phyloP scores from a whole-genome alignment of 1,139 yeast genomes.

The Blastobotrys elegans region DNA sequence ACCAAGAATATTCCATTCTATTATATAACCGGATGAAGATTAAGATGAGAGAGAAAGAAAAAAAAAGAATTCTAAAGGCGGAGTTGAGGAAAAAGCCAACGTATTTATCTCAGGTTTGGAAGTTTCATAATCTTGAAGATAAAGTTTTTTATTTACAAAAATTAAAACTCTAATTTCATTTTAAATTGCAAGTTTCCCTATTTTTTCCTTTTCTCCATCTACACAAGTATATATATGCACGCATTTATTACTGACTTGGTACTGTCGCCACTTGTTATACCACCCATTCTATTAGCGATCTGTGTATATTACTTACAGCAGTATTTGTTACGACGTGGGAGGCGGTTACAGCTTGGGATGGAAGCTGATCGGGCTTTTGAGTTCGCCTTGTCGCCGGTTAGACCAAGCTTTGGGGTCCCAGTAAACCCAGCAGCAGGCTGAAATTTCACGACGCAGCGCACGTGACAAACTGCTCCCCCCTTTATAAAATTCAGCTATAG shows the following conservation, averaged over 20 bases:
- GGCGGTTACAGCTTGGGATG: not conserved
- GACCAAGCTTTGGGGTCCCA: slow-evolving; percentile 6
- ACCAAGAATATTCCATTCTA: not conserved
- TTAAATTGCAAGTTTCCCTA: too few relatives aligned
- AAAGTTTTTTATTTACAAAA: too few relatives aligned
- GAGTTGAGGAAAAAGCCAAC: too few relatives aligned
- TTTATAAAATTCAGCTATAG: too few relatives aligned
- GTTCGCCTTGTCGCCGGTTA: not conserved
- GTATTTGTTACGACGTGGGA: not conserved
- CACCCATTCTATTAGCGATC: not conserved
- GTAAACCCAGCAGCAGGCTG: not conserved
- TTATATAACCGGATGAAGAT: too few relatives aligned
- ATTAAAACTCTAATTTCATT: too few relatives aligned
- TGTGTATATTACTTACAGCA: not conserved
- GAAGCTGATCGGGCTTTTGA: slow-evolving; percentile 3
- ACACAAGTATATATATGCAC: not conserved
- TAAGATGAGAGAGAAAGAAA: too few relatives aligned
- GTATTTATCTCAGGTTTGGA: too few relatives aligned
- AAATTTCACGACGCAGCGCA: too few relatives aligned
- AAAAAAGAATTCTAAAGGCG: too few relatives aligned
- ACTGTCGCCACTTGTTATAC: not conserved
- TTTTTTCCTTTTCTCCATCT: not conserved
- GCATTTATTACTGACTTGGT: not conserved
- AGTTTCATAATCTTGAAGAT: too few relatives aligned
- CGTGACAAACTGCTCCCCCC: too few relatives aligned